Base-by-base conservation (phyloP, 768 basidiomycete species). In the Boletus sp. region DNA sequence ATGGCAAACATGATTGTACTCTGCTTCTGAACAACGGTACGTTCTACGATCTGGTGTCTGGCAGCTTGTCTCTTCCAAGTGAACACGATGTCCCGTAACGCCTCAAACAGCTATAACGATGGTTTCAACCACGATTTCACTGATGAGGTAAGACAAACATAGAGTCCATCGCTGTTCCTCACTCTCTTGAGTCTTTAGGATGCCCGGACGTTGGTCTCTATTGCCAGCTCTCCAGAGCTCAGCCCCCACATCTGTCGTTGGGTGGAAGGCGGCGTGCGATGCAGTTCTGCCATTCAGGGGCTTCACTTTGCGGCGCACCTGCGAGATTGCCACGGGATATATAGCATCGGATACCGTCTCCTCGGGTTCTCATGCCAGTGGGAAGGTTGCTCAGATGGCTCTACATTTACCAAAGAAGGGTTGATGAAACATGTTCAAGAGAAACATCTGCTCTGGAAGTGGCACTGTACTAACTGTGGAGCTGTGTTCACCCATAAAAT, bases 41-140 rank as follows among this genome's bases (percentile, higher is more conserved):
- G 20, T 18, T 50, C 49, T 36, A 35, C 37, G 11, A 20, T 40
- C 35, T n/a, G 9, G 17, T 15, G 20, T n/a, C 33, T 29, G 15
- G 40, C n/a, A 55, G 18, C 28, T 29, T 18, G 11, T 32, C 40
- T 30, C 20, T 7, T 47, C 29, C 42, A 51, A 51, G 45, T 18
- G 15, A 49, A 24, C 41, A 39, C 39, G 30, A 71, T 71, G 67
- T 35, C 67, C 42, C 65, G 56, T 52, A 60, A 57, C 48, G 10
- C 20, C n/a, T 18, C 58, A n/a, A 58, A 48, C 33, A 10, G 5
- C 57, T 47, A 56, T 35, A 41, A 59, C 18, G 70, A 61, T 44
- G 70, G 67, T 29, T 70, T 48, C 54, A 71, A 71, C 39, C 69
- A 67, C 17, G 53, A 69, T 46, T 70, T 70, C 48, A 71, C 69